Percentiles rank a stretch among this genome's conserved stretches.
phyloP scores from a whole-genome alignment of 768 basidiomycete genomes.

The Coprinellus aureogranulatus region DNA sequence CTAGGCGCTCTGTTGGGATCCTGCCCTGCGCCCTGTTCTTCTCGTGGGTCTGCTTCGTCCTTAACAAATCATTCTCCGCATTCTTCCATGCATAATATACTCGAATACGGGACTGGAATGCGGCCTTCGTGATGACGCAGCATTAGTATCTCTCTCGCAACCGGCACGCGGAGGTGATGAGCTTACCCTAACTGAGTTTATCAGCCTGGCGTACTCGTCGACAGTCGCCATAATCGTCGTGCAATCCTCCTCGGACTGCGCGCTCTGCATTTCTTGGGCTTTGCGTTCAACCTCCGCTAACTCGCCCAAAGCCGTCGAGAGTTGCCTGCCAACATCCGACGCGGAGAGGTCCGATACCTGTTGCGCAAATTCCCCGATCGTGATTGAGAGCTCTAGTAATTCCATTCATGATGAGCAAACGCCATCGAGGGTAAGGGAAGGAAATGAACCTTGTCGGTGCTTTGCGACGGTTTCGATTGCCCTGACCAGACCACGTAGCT shows the following conservation, averaged over 20 bases:
- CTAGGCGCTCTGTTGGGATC: conserved; percentile 65
- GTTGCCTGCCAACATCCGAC: conserved; percentile 72
- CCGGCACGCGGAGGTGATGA: not conserved
- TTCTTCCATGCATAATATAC: conserved; percentile 79
- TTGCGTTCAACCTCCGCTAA: conserved; percentile 74
- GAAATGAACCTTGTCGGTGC: conserved; percentile 61
- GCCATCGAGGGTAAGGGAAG: not conserved
- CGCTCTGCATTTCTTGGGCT: conserved; percentile 69
- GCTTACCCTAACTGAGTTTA: conserved; percentile 80
- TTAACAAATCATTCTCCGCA: conserved; percentile 70
- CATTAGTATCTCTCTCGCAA: too few relatives aligned
- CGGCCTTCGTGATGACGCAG: conserved; percentile 56
- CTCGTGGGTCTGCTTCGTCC: conserved; percentile 76
- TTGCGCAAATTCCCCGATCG: conserved; percentile 79
- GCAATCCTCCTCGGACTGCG: conserved; percentile 81
- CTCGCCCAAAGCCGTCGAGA: conserved; percentile 66
- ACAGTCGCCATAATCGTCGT: conserved; percentile 77
- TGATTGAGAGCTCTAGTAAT: conserved; percentile 60
- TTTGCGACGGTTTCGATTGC: conserved; percentile 84
- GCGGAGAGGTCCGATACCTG: conserved; percentile 65
- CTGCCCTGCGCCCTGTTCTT: conserved; percentile 76
- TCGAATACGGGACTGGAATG: conserved; percentile 85
- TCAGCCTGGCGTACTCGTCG: conserved; percentile 92
- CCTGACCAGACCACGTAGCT: conserved; percentile 82
- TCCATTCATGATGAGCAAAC: not conserved